Percentiles rank a stretch among this genome's conserved stretches.
Conservation (phyloP, 345 rosid species). For the Lumnitzera littorea region DNA sequence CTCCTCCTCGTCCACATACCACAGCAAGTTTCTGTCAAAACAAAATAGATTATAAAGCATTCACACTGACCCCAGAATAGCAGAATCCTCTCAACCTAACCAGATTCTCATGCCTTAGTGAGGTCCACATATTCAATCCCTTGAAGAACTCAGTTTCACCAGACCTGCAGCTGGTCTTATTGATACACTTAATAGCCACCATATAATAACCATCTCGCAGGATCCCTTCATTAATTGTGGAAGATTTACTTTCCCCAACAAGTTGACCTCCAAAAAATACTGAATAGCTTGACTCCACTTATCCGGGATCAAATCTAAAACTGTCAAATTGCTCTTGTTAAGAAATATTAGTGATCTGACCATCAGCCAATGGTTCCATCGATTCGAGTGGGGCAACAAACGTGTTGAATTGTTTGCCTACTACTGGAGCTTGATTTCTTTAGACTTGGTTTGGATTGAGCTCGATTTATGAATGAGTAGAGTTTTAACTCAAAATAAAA, state of each 20-base stretch:
- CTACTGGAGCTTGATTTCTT: too few species aligned
- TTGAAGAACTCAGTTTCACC: constrained; percentile 81
- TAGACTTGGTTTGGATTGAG: too few species aligned
- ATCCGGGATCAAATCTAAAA: constrained; percentile 68
- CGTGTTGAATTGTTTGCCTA: too few species aligned
- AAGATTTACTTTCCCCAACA: constrained; percentile 65
- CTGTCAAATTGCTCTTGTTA: constrained; percentile 53
- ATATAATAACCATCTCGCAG: constrained; percentile 65
- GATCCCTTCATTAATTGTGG: constrained; percentile 70
- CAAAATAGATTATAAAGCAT: constrained; percentile 77
- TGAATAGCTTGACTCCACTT: constrained; percentile 83
- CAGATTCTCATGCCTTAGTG: constrained; percentile 68
- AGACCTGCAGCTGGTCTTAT: constrained; percentile 80
- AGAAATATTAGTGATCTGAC: constrained; percentile 31
- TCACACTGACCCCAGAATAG: constrained; percentile 83
- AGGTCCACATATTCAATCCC: constrained; percentile 67
- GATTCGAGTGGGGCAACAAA: constrained; percentile 25
- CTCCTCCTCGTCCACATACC: constrained; percentile 55
- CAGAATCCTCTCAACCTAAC: constrained; percentile 82
- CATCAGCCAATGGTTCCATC: constrained; percentile 87
- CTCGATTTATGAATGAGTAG: too few species aligned
- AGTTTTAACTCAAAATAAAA: too few species aligned
- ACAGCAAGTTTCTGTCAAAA: constrained; percentile 64
- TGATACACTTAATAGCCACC: constrained; percentile 65
- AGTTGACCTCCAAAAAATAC: constrained; percentile 68